Conservation (phyloP, 1,284 basidiomycete species). For the Moesziomyces parantarcticus region DNA sequence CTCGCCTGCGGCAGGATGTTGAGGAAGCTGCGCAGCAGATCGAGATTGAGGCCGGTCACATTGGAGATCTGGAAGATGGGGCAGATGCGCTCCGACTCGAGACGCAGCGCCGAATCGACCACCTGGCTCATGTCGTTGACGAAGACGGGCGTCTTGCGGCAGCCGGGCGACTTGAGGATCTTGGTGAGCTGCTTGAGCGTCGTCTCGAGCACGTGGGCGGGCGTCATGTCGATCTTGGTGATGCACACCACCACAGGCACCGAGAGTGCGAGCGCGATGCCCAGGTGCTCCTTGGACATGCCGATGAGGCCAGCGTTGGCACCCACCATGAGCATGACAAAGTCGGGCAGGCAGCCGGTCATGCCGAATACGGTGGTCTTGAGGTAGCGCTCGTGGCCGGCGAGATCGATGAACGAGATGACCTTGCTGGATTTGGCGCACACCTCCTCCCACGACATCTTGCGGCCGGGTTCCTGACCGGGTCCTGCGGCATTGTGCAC, state of each 20-base stretch:
- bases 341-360: slow-evolving; percentile 92
- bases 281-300: slow-evolving; percentile 93
- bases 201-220: slow-evolving; percentile 85
- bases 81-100: slow-evolving; percentile 74
- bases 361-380: slow-evolving; percentile 94
- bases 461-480: slow-evolving; percentile 44
- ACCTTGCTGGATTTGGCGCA: slow-evolving; percentile 90
- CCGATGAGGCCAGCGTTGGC: slow-evolving; percentile 94
- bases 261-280: slow-evolving; percentile 90
- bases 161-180: slow-evolving; percentile 92
- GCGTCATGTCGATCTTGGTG: slow-evolving; percentile 99
- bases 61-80: slow-evolving; percentile 95
- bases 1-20: slow-evolving; percentile 66
- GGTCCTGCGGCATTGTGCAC: slow-evolving; percentile 47
- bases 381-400: slow-evolving; percentile 69
- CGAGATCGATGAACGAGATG: slow-evolving; percentile 81
- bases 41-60: slow-evolving; percentile 91
- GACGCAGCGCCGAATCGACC: slow-evolving; percentile 57
- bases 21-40: slow-evolving; percentile 71
- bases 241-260: slow-evolving; percentile 94
- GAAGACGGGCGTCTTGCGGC: slow-evolving; percentile 70
- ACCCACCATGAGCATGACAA: slow-evolving; percentile 94
- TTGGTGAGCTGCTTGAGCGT: slow-evolving; percentile 92
- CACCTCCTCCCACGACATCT: slow-evolving; percentile 87
- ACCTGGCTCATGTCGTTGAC: slow-evolving; percentile 52